Evolutionary conservation across 2,329 filamentous ascomycete species (phyloP), one percentile per base, ranked within the genome.

Genomic region (Colletotrichum sp.): DNA sequence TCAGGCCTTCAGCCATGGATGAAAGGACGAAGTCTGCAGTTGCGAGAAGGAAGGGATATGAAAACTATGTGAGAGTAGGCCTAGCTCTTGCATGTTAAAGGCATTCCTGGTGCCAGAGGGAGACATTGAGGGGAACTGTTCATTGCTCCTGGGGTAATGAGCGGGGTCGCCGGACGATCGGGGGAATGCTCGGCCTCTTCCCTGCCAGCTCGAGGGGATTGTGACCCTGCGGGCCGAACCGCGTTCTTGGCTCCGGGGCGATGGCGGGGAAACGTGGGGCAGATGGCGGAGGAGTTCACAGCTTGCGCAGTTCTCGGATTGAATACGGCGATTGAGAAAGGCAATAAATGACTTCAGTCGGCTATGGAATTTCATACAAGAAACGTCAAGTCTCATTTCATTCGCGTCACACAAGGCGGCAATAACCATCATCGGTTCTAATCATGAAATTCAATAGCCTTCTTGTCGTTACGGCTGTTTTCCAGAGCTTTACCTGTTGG

Each of bases 1-100:
- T 48, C 0, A 48, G n/a, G n/a, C n/a, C 3, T 48, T 7, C n/a
- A 0, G n/a, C 1, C 3, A 21, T 21, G 43, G 3, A 48, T 21
- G n/a, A 21, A 48, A 2, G 2, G 2, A 4, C n/a, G n/a, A 4
- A 4, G 43, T 4, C 3, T 21, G n/a, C n/a, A 48, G n/a, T 48
- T 48, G 43, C 43, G 4, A 48, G 1, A 21, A 48, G 10, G n/a
- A 21, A 7, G 10, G n/a, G 26, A 28, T 2, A 2, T 28, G 2
- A 28, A 28, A 28, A 28, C 26, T 28, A 28, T 34, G 32, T 34
- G 32, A 34, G 6, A 34, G 6, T 36, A 6, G 32, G 2, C 43
- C 43, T 13, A 7, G 43, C n/a, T 21, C 43, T 3, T 52, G 2
- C n/a, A 52, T 52, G 43, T 21, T 52, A 52, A 21, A 13, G 2